Percentiles rank a stretch among this genome's conserved stretches.
phyloP scores from a whole-genome alignment of 495 filamentous ascomycete species.

The Daldinia concentrica region DNA sequence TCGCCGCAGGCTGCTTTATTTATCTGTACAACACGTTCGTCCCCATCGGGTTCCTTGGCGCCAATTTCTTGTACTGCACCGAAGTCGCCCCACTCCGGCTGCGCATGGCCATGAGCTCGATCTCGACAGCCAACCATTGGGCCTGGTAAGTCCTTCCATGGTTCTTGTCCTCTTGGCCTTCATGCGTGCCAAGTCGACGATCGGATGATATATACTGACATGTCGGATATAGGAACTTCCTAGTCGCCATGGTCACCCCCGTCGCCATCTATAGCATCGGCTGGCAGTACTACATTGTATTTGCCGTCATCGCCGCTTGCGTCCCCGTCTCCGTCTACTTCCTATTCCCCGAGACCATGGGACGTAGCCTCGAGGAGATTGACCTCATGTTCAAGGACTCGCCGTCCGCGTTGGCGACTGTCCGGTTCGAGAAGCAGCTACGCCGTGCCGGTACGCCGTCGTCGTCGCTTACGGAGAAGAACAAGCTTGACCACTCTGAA shows the following conservation, averaged over 20 bases:
- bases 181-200: not conserved
- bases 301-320: slow-evolving; percentile 57
- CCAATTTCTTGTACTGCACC: slow-evolving; percentile 66
- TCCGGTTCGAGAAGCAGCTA: slow-evolving; percentile 63
- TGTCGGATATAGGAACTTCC: slow-evolving; percentile 54
- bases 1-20: slow-evolving; percentile 63
- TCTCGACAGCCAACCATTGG: slow-evolving; percentile 63
- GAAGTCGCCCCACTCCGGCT: slow-evolving; percentile 64
- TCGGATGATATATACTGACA: slow-evolving; percentile 1
- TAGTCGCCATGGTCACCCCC: slow-evolving; percentile 58
- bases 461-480: slow-evolving; percentile 61
- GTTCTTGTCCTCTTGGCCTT: not conserved
- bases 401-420: slow-evolving; percentile 64
- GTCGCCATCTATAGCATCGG: slow-evolving; percentile 57
- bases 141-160: slow-evolving; percentile 47
- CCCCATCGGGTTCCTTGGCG: slow-evolving; percentile 66
- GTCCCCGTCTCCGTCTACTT: slow-evolving; percentile 64
- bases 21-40: slow-evolving; percentile 71
- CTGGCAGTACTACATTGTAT: slow-evolving; percentile 62
- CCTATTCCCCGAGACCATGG: slow-evolving; percentile 65
- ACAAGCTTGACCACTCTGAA: slow-evolving; percentile 18
- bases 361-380: slow-evolving; percentile 69
- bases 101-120: slow-evolving; percentile 62
- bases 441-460: slow-evolving; percentile 59
- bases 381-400: slow-evolving; percentile 74